Evolutionary conservation across 2,329 filamentous ascomycete genomes (phyloP), one percentile per base, ranked within the genome.

Genomic region (Pseudogymnoascus sp.): DNA sequence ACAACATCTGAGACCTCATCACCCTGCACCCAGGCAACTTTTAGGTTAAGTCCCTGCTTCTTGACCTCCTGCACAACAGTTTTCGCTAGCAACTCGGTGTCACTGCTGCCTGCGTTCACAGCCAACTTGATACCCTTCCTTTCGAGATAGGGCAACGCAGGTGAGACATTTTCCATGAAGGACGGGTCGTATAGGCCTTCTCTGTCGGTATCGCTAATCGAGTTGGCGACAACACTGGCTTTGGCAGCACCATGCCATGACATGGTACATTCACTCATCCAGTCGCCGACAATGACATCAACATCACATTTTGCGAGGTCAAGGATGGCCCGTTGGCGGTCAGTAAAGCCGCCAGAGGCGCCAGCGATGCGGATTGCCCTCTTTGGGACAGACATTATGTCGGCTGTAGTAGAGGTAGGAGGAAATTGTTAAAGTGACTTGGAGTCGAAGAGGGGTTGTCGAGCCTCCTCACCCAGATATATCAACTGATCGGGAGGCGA

Each of bases 71-170:
- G 38, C 45, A 62, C 59, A 2, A 65, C 55, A 49, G 64, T 39
- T 33, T 62, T 23, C 1, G 77, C 76, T n/a, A 84, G 68, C 0
- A 74, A 77, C 62, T 75, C 73, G 0, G 80, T 80, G 66, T 83
- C 80, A 14, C 78, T 74, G 2, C 78, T 79, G 1, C 82, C 82
- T 2, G 81, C 81, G 69, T 84, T 83, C 49, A 82, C 74, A 35
- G 81, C 74, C 11, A 83, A 74, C 64, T 79, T 80, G 69, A 83
- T 82, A 0, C 73, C 67, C 62, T 80, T 75, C 61, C 77, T 71
- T 0, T 75, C 74, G 26, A 83, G 73, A 6, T 80, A 68, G 5
- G 78, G 72, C 2, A 84, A 39, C 7, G 66, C 67, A 5, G 67
- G 66, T 10, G 60, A 55, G 10, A 69, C 26, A 14, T 65, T 64